Percentiles rank a stretch among this genome's conserved stretches.
phyloP scores from a whole-genome alignment of 257 asterid species.

The Galeopsis tetrahit region DNA sequence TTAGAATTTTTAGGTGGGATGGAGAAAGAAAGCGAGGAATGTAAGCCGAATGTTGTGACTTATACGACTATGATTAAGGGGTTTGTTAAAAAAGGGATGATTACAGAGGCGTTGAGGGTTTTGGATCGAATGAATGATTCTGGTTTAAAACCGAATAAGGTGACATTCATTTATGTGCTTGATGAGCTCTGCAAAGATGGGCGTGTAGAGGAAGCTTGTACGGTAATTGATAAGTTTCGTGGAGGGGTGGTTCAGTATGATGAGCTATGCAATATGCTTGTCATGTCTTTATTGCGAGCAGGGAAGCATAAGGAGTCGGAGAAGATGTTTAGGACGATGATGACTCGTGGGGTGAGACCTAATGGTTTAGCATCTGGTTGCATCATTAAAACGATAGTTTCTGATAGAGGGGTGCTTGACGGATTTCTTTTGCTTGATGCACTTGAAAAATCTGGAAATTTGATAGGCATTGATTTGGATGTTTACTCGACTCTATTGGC shows the following conservation, averaged over 20 bases:
- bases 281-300: conserved; percentile 54
- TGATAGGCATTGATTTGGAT: conserved; percentile 53
- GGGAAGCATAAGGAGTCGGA: conserved; percentile 65
- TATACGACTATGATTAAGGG: conserved; percentile 70
- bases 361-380: conserved; percentile 60
- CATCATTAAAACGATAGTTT: conserved; percentile 48
- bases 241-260: conserved; percentile 41
- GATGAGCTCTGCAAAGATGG: conserved; percentile 77
- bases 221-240: conserved; percentile 50
- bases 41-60: conserved; percentile 70
- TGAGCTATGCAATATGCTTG: conserved; percentile 64
- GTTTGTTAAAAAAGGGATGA: conserved; percentile 61
- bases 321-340: conserved; percentile 58
- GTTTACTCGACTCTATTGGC: conserved; percentile 54
- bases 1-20: conserved; percentile 59
- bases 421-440: conserved; percentile 58
- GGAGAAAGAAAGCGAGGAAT: conserved; percentile 62
- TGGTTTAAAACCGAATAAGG: conserved; percentile 62
- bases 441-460: conserved; percentile 52
- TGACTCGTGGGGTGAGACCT: conserved; percentile 64
- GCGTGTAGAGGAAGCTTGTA: conserved; percentile 57
- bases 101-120: conserved; percentile 55
- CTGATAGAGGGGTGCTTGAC: conserved; percentile 58
- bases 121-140: conserved; percentile 59
- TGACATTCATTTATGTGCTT: conserved; percentile 53